A percentile compares a stretch with the other conserved stretches of the same genome.
Conservation (phyloP, 495 filamentous ascomycete species). For the Trichoderma virens region DNA sequence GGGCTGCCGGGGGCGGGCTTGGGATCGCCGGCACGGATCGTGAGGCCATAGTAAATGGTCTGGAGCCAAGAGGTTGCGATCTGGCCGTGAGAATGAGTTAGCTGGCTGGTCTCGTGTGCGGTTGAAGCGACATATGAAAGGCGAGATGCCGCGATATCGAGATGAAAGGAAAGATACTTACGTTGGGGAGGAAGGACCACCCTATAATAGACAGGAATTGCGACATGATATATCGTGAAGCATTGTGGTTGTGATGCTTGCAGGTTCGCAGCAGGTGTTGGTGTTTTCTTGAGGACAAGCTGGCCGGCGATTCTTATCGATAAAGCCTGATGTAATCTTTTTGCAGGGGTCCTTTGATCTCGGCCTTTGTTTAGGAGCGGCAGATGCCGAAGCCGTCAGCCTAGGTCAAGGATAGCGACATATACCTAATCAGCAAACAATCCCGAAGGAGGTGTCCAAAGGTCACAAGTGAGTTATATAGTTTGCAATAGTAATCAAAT, state of each 20-base stretch:
- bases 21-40: slow-evolving; percentile 84
- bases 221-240: slow-evolving; percentile 17
- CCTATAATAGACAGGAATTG: slow-evolving; percentile 65
- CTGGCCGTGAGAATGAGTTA: slow-evolving; percentile 28
- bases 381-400: background rate
- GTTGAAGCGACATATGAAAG: background rate
- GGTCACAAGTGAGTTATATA: too few relatives aligned
- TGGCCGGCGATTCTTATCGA: slow-evolving; percentile 2
- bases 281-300: background rate
- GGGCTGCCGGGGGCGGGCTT: slow-evolving; percentile 66
- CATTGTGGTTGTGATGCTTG: background rate
- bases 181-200: slow-evolving; percentile 74
- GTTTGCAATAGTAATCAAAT: too few relatives aligned
- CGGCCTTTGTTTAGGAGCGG: too few relatives aligned
- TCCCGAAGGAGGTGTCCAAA: too few relatives aligned
- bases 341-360: background rate
- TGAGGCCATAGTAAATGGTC: slow-evolving; percentile 75
- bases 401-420: background rate
- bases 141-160: too few relatives aligned
- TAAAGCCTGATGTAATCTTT: background rate
- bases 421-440: too few relatives aligned
- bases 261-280: background rate
- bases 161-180: slow-evolving; percentile 29
- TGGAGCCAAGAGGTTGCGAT: slow-evolving; percentile 75
- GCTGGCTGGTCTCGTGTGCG: background rate